phyloP scores from a whole-genome alignment of 495 filamentous ascomycete genomes.

The Melanomma pulvis-pyrius region DNA sequence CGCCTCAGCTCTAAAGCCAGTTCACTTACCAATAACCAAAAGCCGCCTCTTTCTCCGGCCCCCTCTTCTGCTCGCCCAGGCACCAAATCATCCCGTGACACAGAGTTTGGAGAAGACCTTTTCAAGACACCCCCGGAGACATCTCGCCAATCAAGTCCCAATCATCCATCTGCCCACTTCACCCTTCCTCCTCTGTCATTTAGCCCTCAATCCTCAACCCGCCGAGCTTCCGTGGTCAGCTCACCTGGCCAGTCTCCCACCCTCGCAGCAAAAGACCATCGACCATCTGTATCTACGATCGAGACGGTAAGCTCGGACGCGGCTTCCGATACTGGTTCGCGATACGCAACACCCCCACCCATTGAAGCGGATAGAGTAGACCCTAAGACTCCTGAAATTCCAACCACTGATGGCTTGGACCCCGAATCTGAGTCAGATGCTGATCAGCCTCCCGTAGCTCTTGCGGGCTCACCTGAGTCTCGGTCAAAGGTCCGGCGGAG shows the following conservation, averaged over 20 bases:
- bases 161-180: constrained; percentile 55
- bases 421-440: constrained; percentile 43
- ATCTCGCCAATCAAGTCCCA: constrained; percentile 41
- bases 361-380: constrained; percentile 13
- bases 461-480: constrained; percentile 33
- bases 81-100: constrained; percentile 35
- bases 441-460: constrained; percentile 32
- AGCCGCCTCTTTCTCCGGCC: constrained; percentile 34
- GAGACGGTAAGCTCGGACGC: constrained; percentile 26
- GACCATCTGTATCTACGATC: constrained; percentile 31
- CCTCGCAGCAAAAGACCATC: constrained; percentile 26
- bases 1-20: constrained; percentile 43
- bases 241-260: constrained; percentile 41
- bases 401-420: constrained; percentile 46
- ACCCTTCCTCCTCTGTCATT: constrained; percentile 55
- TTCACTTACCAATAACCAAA: constrained; percentile 15
- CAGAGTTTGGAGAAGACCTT: constrained; percentile 39
- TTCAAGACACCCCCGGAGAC: constrained; percentile 43
- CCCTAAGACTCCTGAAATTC: constrained; percentile 15
- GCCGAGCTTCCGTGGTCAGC: constrained; percentile 40
- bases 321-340: constrained; percentile 25
- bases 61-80: constrained; percentile 31
- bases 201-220: constrained; percentile 38
- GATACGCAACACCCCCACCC: constrained; percentile 33
- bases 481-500: constrained; percentile 75